Conservation (phyloP, 2,329 filamentous ascomycete species). For the Hymenoscyphus scutula region DNA sequence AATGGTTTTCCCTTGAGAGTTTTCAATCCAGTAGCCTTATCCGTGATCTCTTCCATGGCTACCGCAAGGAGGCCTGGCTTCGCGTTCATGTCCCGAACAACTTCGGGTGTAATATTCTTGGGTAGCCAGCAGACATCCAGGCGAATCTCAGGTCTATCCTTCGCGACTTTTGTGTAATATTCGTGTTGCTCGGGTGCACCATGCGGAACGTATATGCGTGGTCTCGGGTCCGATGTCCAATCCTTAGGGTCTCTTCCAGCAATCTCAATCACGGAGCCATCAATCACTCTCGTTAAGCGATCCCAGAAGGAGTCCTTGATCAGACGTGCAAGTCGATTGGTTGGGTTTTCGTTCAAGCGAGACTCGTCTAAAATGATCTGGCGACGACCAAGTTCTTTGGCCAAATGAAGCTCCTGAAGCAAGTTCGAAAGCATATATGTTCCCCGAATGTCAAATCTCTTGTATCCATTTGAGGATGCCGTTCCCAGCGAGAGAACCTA, state of each 20-base stretch:
- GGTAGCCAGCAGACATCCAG: constrained; percentile 82
- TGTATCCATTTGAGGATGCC: constrained; percentile 79
- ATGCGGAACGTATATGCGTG: constrained; percentile 84
- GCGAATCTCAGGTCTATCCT: constrained; percentile 75
- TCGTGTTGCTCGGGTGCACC: constrained; percentile 84
- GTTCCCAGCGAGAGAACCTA: constrained; percentile 82
- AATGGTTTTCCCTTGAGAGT: constrained; percentile 82
- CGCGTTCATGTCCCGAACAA: constrained; percentile 78
- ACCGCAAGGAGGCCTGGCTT: constrained; percentile 88
- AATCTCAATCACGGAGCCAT: constrained; percentile 80
- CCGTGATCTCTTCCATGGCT: constrained; percentile 74
- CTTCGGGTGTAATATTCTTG: constrained; percentile 73
- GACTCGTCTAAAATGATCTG: constrained; percentile 89
- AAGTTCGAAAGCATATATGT: constrained; percentile 98
- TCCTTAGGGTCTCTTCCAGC: constrained; percentile 92
- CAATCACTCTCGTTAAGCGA: constrained; percentile 83
- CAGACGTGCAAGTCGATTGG: constrained; percentile 79
- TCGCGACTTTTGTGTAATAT: constrained; percentile 81
- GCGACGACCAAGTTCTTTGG: constrained; percentile 85
- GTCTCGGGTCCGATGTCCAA: constrained; percentile 85
- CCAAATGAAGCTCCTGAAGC: constrained; percentile 88
- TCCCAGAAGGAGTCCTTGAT: constrained; percentile 94
- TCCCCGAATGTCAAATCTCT: constrained; percentile 85
- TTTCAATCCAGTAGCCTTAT: constrained; percentile 66
- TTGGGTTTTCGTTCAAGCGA: constrained; percentile 91